Evolutionary conservation across 148 eudicot genomes (phyloP).

Genomic region (Chenopodium formosanum): DNA sequence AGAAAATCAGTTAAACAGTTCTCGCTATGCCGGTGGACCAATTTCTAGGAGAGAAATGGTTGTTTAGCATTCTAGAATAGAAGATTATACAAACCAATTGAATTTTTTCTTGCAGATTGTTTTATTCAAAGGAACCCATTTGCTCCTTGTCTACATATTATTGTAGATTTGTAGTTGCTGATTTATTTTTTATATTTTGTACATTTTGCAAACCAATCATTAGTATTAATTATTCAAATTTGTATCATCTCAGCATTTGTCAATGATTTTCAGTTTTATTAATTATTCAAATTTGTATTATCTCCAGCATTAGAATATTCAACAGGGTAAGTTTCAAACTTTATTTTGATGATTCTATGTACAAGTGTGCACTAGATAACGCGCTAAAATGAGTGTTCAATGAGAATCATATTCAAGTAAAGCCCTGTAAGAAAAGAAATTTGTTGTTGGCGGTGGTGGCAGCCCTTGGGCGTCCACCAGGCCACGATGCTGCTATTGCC

Average conservation of each 20-base stretch:
- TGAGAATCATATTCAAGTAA: no score
- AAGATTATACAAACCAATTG: neutral
- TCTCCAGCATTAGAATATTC: no score
- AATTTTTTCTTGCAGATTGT: constrained; percentile 18
- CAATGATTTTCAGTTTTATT: neutral
- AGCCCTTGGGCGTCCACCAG: no score
- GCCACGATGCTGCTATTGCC: no score
- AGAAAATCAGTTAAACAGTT: neutral
- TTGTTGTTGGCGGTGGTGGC: no score
- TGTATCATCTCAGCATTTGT: no score
- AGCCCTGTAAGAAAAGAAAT: no score
- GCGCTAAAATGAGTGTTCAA: no score
- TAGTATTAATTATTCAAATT: neutral
- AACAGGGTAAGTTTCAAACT: no score
- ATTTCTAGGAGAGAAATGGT: neutral
- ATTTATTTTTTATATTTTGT: neutral
- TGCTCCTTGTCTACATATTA: constrained; percentile 29
- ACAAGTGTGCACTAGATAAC: no score
- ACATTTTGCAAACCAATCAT: neutral
- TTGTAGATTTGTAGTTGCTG: neutral
- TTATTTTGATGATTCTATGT: no score
- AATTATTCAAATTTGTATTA: no score
- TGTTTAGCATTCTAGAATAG: constrained; percentile 30
- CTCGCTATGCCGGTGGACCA: neutral
- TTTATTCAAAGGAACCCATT: constrained; percentile 33